Evolutionary conservation across 2,329 filamentous ascomycete species (phyloP), one percentile per base, ranked within the genome.

Genomic region (Orbilia brochopaga): DNA sequence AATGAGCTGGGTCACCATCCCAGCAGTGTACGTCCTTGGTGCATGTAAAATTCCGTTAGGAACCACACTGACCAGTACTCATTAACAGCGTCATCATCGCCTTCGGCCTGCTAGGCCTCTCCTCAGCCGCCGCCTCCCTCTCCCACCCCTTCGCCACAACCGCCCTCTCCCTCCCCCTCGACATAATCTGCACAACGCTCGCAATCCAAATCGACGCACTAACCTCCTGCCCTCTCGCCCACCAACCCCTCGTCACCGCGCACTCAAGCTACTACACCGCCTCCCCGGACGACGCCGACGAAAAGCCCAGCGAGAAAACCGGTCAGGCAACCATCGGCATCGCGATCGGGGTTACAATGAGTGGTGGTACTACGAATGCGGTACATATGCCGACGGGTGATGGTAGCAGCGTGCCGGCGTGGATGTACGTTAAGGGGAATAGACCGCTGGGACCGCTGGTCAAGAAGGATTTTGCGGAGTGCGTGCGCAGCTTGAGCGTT

Each of bases 1-100:
- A 0, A 85, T 94, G 0, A 76, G 80, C 13, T 94, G 88, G 87
- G 84, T 91, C 75, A 89, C 90, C 11, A 92, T 94, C 74, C 90
- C 90, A 0, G 90, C 87, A 30, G 66, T 64, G 72, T 74, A 74
- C 52, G 62, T 50, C 5, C 21, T n/a, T n/a, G n/a, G n/a, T n/a
- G n/a, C n/a, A n/a, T n/a, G n/a, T n/a, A n/a, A n/a, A n/a, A n/a
- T n/a, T n/a, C n/a, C n/a, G n/a, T n/a, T n/a, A n/a, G 8, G 4
- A 32, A 32, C 27, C 3, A 32, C 27, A 32, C 8, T 8, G 4
- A 32, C 4, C 3, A 32, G 27, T 32, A 32, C 27, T 32, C 8
- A 32, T 8, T 32, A 4, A 56, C 19, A 67, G 51, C 11, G 37
- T 58, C 7, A 73, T 63, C 35, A 53, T 37, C 46, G 37, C 56